These are phyloP conservation scores for Cetradonia linearis DNA, from an alignment of 495 filamentous ascomycete genomes.

Conservation along the genomic window DNA sequence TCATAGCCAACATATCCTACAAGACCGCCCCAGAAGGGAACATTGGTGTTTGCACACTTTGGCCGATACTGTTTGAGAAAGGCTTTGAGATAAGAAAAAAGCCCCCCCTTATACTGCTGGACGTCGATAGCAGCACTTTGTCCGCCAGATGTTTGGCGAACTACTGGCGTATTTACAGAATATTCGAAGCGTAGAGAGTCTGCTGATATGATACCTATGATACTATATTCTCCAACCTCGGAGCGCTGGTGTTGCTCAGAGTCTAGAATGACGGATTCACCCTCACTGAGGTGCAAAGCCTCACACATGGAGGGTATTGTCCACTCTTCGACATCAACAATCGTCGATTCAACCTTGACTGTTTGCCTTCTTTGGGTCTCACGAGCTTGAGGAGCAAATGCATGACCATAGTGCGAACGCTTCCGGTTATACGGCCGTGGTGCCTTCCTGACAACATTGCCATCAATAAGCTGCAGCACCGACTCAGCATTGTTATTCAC, in stretches of 20 bases:
- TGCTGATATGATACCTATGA: constrained; percentile 51
- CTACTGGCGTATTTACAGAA: constrained; percentile 33
- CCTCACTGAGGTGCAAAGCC: constrained; percentile 30
- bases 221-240: constrained; percentile 54
- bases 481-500: too few relatives aligned
- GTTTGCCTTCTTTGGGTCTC: neutral
- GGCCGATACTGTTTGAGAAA: constrained; percentile 47
- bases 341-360: neutral
- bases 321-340: constrained; percentile 20
- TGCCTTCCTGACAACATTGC: neutral
- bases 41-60: constrained; percentile 31
- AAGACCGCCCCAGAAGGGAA: constrained; percentile 79
- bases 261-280: constrained; percentile 44
- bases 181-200: constrained; percentile 46
- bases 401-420: neutral
- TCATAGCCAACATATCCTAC: constrained; percentile 90
- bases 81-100: constrained; percentile 47
- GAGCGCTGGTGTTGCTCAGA: constrained; percentile 32
- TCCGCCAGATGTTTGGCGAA: constrained; percentile 25
- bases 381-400: constrained; percentile 16
- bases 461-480: too few relatives aligned
- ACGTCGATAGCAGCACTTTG: constrained; percentile 6
- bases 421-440: neutral
- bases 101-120: constrained; percentile 29
- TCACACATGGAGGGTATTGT: constrained; percentile 41